Evolutionary conservation across 805 yeast genomes (phyloP), one percentile per base, ranked within the genome.

Genomic region (Pichia scutulata): DNA sequence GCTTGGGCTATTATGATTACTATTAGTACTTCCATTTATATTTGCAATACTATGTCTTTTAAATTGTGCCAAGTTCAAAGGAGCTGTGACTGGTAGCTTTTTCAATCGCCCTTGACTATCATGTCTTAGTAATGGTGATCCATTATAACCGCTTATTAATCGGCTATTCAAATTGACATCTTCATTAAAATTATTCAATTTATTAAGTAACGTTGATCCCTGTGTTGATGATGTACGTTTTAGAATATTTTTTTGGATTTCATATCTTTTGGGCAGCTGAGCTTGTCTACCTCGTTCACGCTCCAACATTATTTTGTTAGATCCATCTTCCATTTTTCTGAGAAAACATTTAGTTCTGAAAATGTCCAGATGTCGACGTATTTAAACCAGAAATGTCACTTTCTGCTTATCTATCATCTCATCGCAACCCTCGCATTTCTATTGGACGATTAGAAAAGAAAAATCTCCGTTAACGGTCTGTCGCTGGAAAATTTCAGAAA

Each of bases 261-360:
- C 66, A 44, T 63, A 64, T 37, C 69, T 53, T 49, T 60, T 56
- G 7, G 64, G 63, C 2, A 60, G 48, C 41, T 63, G 65, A 44
- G 52, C 57, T 37, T 60, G 65, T 19, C 69, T 41, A 6, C 69
- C 68, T 14, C 69, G 51, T 24, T 49, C 52, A 44, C 61, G 22
- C 19, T 39, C 23, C 19, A 21, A 8, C 23, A 19, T 39, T 7
- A n/a, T n/a, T 9, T 33, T 16, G 37, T 14, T 30, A 30, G 18
- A 13, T 14, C 36, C 36, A 4, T 30, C 18, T 30, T 8, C 30
- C 30, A n/a, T 26, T 10, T 26, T 8, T 26, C 3, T 26, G 13
- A 26, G 4, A 8, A 7, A 9, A 13, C 13, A 10, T 24, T 24
- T 24, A 10, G 10, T 8, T 13, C 10, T 8, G 4, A 8, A 3